Percentiles rank a stretch among this genome's conserved stretches.
Evolutionary conservation across 1,284 basidiomycete genomes (phyloP).

Genomic region (Apiotrichum akiyoshidainum): DNA sequence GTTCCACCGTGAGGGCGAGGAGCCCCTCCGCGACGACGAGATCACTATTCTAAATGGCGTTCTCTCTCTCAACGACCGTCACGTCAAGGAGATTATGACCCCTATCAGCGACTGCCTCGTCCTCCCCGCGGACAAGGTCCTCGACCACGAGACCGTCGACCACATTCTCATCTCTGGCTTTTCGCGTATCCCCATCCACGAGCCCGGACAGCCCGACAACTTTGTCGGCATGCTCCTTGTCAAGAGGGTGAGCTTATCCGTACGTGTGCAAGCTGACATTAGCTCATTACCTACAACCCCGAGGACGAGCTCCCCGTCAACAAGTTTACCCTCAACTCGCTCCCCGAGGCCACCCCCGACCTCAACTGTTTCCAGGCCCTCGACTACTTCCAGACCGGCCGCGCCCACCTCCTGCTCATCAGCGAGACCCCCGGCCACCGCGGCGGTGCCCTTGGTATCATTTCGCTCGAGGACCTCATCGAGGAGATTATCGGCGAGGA

Average conservation of each 20-base stretch:
- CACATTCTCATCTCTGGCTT: conserved; percentile 75
- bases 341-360: conserved; percentile 83
- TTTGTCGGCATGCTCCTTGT: conserved; percentile 85
- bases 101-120: conserved; percentile 60
- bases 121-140: conserved; percentile 63
- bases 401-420: conserved; percentile 86
- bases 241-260: conserved; percentile 63
- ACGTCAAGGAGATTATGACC: conserved; percentile 81
- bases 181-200: conserved; percentile 88
- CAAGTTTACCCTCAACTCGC: conserved; percentile 68
- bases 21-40: conserved; percentile 80
- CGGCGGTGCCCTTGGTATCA: conserved; percentile 76
- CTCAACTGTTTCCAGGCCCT: conserved; percentile 70
- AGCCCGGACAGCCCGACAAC: conserved; percentile 66
- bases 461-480: conserved; percentile 56
- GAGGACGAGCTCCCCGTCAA: conserved; percentile 72
- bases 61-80: conserved; percentile 77
- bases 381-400: conserved; percentile 80
- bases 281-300: conserved; percentile 89
- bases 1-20: conserved; percentile 79
- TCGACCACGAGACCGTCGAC: conserved; percentile 77
- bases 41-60: conserved; percentile 86
- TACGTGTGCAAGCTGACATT: conserved; percentile 9
- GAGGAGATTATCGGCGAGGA: conserved; percentile 55
- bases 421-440: conserved; percentile 74